phyloP scores from a whole-genome alignment of 192 early-diverging fungal genomes.

The Bifiguratus adelaidae region DNA sequence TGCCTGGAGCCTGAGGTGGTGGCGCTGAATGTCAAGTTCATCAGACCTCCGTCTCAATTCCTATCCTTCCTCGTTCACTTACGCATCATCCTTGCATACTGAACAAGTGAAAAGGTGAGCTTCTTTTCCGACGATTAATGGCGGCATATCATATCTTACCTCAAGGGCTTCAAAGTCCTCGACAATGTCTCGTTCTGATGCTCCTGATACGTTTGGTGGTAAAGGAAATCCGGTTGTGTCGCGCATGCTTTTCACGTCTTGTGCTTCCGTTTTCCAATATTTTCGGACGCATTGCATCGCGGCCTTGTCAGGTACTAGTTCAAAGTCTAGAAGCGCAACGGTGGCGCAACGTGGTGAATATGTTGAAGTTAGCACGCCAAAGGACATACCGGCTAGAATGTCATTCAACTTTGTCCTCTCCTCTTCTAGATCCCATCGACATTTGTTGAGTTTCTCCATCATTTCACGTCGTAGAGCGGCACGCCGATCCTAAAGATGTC shows the following conservation, averaged over 20 bases:
- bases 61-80: neutral
- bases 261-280: slow-evolving; percentile 16
- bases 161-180: slow-evolving; percentile 29
- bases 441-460: slow-evolving; percentile 9
- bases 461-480: slow-evolving; percentile 16
- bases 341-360: too few species aligned
- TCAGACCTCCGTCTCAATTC: neutral
- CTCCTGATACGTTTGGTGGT: slow-evolving; percentile 12
- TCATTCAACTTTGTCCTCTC: slow-evolving; percentile 16
- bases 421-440: slow-evolving; percentile 17
- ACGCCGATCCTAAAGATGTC: too few species aligned
- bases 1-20: neutral
- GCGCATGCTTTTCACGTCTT: slow-evolving; percentile 25
- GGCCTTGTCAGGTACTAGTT: slow-evolving; percentile 18
- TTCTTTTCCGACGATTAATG: slow-evolving; percentile 1
- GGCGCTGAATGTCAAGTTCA: neutral
- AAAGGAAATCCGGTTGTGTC: slow-evolving; percentile 28
- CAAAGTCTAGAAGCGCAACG: too few species aligned
- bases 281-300: slow-evolving; percentile 22
- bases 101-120: neutral
- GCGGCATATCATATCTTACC: slow-evolving; percentile 8
- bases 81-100: neutral
- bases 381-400: slow-evolving; percentile 5
- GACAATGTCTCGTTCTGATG: slow-evolving; percentile 17
- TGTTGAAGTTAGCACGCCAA: too few species aligned